Base-by-base conservation (phyloP, 108 stramenopile species). In the Cyclotella cryptica region DNA sequence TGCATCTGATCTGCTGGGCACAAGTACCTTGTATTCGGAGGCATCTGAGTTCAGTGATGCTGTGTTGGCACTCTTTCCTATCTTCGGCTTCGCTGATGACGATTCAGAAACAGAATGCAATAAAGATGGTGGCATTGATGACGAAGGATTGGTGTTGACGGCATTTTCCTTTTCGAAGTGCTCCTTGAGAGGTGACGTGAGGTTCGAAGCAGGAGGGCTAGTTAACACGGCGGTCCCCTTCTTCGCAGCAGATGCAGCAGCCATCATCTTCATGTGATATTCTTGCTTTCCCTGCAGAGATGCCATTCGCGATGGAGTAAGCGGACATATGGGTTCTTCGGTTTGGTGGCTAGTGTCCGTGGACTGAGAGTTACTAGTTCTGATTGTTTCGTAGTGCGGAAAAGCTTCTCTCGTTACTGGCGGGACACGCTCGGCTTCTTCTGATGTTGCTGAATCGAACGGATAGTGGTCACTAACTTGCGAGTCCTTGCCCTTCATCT, bases 281-380 rank as follows among this genome's bases (percentile, higher is more conserved):
- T 29, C 71, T 24, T 57, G 71, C 14, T 72, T 29, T 35, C 17
- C 58, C 11, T 72, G 30, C 59, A 72, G 18, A 0, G 40, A 46
- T 71, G 55, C 57, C 54, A 72, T 35, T 42, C 22, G 71, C 30
- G 60, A n/a, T 2, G 71, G 60, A 21, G 71, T 46, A 40, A 42
- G 45, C 9, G 40, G 55, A 26, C 43, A 65, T 65, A 26, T 22
- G 10, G 60, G 13, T 35, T 61, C 60, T 2, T 39, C 29, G 18
- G 19, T 30, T 39, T 61, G 60, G 14, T 39, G 11, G 14, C 15
- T 21, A 10, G 1, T 13, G 30, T 55, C 19, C 1, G 14, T 19
- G 49, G 19, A 17, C 17, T 19, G 49, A 51, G 49, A 51, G n/a
- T 51, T 51, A 51, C n/a, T 17, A 51, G 6, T 51, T 51, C 49